Percentiles rank a stretch among this genome's conserved stretches.
phyloP scores from a whole-genome alignment of 106 monocot genomes.

The Allium sativum region DNA sequence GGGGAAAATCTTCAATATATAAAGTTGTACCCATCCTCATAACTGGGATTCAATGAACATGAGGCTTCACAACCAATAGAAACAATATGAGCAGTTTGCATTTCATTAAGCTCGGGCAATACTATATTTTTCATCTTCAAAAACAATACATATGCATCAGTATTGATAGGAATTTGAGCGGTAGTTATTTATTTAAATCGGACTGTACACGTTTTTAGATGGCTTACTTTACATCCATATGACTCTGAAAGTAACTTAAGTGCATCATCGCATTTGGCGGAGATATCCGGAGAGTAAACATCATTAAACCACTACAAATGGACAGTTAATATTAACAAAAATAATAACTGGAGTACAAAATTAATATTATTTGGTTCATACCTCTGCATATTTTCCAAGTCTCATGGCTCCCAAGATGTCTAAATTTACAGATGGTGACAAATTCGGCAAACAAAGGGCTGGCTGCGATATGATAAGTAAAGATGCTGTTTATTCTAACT shows the following conservation, averaged over 20 bases:
- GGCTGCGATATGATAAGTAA: conserved; percentile 32
- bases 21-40: conserved; percentile 46
- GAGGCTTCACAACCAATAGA: conserved; percentile 82
- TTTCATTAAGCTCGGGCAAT: conserved; percentile 79
- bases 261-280: conserved; percentile 58
- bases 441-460: conserved; percentile 74
- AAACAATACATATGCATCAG: conserved; percentile 7
- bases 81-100: conserved; percentile 75
- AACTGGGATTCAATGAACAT: conserved; percentile 57
- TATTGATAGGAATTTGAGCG: not conserved
- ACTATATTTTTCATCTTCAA: conserved; percentile 65
- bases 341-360: conserved; percentile 1
- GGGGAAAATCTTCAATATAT: not conserved
- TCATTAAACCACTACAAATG: conserved; percentile 92
- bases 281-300: conserved; percentile 68
- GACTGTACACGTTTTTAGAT: not conserved
- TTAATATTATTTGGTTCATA: conserved; percentile 14
- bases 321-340: conserved; percentile 11
- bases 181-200: not conserved
- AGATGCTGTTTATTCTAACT: no score
- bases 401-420: conserved; percentile 42
- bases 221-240: conserved; percentile 77
- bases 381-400: conserved; percentile 93
- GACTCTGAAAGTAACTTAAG: conserved; percentile 56
- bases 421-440: conserved; percentile 43